Evolutionary conservation across 257 asterid species (phyloP).

Genomic region (Cruciata laevipes): DNA sequence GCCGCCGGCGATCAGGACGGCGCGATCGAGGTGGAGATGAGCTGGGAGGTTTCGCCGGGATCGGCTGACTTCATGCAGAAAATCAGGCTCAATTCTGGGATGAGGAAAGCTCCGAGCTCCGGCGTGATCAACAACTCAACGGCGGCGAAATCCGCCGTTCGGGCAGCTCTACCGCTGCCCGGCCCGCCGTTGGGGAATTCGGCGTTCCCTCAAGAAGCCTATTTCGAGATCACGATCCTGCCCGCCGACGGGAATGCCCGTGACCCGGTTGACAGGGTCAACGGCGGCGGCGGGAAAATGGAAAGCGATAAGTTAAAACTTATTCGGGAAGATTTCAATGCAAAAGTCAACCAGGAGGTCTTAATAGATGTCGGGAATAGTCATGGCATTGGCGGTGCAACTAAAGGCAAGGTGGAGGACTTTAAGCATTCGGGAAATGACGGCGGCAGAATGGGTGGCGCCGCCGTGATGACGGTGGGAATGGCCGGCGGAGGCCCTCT

Average conservation of each 20-base stretch:
- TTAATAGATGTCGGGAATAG: slow-evolving; percentile 24
- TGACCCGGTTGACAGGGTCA: slow-evolving; percentile 13
- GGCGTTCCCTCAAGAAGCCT: slow-evolving; percentile 86
- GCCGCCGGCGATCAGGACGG: slow-evolving; percentile 25
- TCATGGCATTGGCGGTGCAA: slow-evolving; percentile 23
- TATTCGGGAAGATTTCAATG: slow-evolving; percentile 50
- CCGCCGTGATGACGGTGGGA: slow-evolving; percentile 43
- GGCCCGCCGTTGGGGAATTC: slow-evolving; percentile 71
- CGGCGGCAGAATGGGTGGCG: slow-evolving; percentile 23
- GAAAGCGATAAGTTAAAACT: slow-evolving; percentile 68
- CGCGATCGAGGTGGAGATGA: slow-evolving; percentile 35
- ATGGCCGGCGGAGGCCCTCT: slow-evolving; percentile 45
- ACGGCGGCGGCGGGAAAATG: slow-evolving; percentile 23
- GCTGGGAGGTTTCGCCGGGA: slow-evolving; percentile 85
- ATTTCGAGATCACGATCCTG: slow-evolving; percentile 66
- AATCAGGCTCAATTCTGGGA: slow-evolving; percentile 50
- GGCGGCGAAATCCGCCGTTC: slow-evolving; percentile 40
- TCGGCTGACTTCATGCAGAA: slow-evolving; percentile 84
- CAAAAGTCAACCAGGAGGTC: slow-evolving; percentile 29
- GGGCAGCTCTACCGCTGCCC: slow-evolving; percentile 67
- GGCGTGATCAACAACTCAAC: slow-evolving; percentile 6
- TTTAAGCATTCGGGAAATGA: slow-evolving; percentile 21
- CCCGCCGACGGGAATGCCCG: slow-evolving; percentile 16
- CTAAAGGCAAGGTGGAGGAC: slow-evolving; percentile 29
- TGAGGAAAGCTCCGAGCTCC: slow-evolving; percentile 9